A percentile compares a stretch with the other conserved stretches of the same genome.
Evolutionary conservation across 495 filamentous ascomycete genomes (phyloP).

Genomic region (Saxophila tyrrhenica): DNA sequence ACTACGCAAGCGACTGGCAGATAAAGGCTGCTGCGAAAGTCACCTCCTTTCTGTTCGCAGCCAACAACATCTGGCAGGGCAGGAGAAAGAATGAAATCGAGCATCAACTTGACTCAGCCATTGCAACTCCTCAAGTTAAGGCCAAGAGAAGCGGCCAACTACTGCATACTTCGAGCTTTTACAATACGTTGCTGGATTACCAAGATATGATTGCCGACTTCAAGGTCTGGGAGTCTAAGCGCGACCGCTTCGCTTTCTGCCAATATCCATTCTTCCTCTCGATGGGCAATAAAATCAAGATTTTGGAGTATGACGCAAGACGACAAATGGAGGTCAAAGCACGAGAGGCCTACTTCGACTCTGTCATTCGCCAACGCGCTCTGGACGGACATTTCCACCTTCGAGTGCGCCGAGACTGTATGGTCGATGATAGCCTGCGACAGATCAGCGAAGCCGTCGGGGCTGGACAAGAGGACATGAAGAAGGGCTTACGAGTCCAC

Average conservation of each 20-base stretch:
- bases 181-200: conserved; percentile 77
- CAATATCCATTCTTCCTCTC: conserved; percentile 92
- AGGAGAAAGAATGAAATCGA: conserved; percentile 16
- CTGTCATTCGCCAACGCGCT: conserved; percentile 60
- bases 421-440: conserved; percentile 83
- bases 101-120: neutral
- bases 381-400: conserved; percentile 63
- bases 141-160: conserved; percentile 48
- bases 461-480: conserved; percentile 73
- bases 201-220: conserved; percentile 80
- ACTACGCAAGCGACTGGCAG: conserved; percentile 84
- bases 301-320: conserved; percentile 80
- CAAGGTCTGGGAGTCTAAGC: conserved; percentile 71
- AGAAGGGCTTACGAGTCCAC: conserved; percentile 80
- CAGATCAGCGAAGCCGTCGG: conserved; percentile 82
- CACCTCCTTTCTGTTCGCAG: conserved; percentile 72
- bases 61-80: conserved; percentile 51
- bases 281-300: conserved; percentile 87
- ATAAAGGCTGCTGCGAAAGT: conserved; percentile 70
- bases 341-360: conserved; percentile 83
- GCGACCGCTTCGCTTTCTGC: conserved; percentile 75
- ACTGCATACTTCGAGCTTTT: conserved; percentile 73
- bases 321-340: conserved; percentile 88
- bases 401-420: conserved; percentile 70
- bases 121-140: conserved; percentile 17